A percentile compares a stretch with the other conserved stretches of the same genome.
Conservation (phyloP, 225 moss, liverwort and hornwort species). For the Climacium dendroides region DNA sequence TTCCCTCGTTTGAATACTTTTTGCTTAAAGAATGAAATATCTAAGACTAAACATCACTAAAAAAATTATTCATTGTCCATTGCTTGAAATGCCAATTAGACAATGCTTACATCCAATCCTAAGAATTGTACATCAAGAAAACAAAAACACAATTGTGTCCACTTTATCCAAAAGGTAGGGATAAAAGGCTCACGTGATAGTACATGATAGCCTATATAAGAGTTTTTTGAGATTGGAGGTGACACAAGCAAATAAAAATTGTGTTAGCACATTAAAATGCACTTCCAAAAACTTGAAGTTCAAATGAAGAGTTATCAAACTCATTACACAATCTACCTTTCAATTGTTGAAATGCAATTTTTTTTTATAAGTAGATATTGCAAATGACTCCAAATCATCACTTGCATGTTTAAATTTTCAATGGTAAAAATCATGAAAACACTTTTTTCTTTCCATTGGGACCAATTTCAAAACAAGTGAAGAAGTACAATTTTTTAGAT, state of each 20-base stretch:
- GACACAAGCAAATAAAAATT: not conserved
- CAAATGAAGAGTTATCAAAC: not conserved
- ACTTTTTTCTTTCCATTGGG: too few relatives aligned
- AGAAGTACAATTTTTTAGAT: not conserved
- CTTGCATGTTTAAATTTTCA: not conserved
- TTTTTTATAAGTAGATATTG: not conserved
- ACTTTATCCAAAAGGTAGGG: too few relatives aligned
- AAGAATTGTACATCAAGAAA: too few relatives aligned
- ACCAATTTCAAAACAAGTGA: not conserved
- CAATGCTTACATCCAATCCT: too few relatives aligned
- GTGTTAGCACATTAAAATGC: not conserved
- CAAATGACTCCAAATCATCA: not conserved
- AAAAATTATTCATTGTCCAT: too few relatives aligned
- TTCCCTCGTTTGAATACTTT: too few relatives aligned
- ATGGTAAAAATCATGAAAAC: not conserved
- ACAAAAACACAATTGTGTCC: rapidly evolving
- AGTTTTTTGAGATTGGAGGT: not conserved
- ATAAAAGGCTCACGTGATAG: too few relatives aligned
- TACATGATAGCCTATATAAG: not conserved
- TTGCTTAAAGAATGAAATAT: too few relatives aligned
- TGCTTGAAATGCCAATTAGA: too few relatives aligned
- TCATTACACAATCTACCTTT: not conserved
- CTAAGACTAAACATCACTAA: too few relatives aligned
- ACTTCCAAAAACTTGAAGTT: not conserved
- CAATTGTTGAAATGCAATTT: not conserved